These are phyloP conservation scores for Silene coronaria DNA, from an alignment of 179 eudicot genomes.

Conservation along the genomic window DNA sequence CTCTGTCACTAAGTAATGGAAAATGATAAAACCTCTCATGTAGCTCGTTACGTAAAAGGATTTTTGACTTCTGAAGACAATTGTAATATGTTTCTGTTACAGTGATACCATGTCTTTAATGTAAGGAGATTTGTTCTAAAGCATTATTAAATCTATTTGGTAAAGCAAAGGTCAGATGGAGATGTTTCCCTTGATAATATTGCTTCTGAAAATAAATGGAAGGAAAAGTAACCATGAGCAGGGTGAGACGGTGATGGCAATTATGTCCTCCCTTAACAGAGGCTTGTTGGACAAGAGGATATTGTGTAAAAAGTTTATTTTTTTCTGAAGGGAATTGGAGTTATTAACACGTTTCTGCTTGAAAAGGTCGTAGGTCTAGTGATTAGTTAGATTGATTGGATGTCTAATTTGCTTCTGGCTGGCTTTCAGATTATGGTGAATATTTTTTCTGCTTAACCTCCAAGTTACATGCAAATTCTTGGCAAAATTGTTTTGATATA, in stretches of 20 bases:
- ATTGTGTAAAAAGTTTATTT: background rate
- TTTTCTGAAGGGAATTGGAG: background rate
- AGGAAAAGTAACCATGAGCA: too few species aligned
- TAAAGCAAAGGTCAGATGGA: background rate
- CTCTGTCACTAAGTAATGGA: background rate
- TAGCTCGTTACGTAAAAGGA: background rate
- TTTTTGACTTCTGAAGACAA: background rate
- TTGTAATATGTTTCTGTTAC: background rate
- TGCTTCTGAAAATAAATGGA: too few species aligned
- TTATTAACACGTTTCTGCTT: background rate
- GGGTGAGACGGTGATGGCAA: too few species aligned
- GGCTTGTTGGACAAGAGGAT: background rate
- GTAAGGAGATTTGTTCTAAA: background rate
- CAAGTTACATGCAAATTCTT: background rate
- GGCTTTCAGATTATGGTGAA: background rate
- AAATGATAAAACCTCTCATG: background rate
- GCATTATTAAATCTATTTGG: background rate
- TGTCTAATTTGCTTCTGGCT: background rate
- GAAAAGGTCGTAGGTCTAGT: background rate
- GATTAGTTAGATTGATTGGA: background rate
- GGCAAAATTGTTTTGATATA: too few species aligned
- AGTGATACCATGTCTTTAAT: background rate
- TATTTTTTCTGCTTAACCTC: background rate
- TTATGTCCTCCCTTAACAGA: background rate
- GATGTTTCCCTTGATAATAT: conserved; percentile 1